Evolutionary conservation across 202 grass and related monocot species (phyloP), one percentile per base, ranked within the genome.

Genomic region (Schoenoplectus tabernaemontani): DNA sequence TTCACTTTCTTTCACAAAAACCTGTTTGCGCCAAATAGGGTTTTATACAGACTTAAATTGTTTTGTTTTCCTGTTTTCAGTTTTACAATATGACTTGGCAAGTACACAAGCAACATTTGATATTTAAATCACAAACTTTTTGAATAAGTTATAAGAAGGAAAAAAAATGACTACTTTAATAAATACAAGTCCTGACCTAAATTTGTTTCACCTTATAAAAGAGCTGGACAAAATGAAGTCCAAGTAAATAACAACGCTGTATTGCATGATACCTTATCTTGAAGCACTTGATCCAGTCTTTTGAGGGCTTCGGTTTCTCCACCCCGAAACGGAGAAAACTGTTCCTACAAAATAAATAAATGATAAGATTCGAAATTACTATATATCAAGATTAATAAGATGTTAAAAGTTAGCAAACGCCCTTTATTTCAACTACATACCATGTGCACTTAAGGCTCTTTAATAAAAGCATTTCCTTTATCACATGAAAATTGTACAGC

Each of bases 271-370:
- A 97, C 91, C 86, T 87, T 92, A 78, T 94, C 83, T 36, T 90
- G 60, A 70, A 94, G 91, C 50, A 78, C 84, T 64, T 90, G 73
- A 64, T 88, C 85, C 86, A 94, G 85, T 83, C 89, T 92, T 67
- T 58, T 91, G 22, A 97, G 84, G 81, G 91, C 91, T 88, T 90
- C 89, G 43, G 87, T 87, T 82, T 97, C 89, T 2, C 91, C 91
- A 0, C 89, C 95, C 20, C 12, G 59, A 81, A 92, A 92, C 3
- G 91, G 87, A 1, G 95, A 84, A 90, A 94, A 73, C 16, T 86
- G 84, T 81, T 94, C 91, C 91, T 98, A 70, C 26, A 44, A 85
- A 59, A 69, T 42, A 9, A 46, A 69, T 30, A 43, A 44, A 46
- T 15, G 17, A 11, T 56, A 82, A 74, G 82, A 19, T 2, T 76